Base-by-base conservation (phyloP, 345 rosid species). In the Chamaenerion angustifolium region DNA sequence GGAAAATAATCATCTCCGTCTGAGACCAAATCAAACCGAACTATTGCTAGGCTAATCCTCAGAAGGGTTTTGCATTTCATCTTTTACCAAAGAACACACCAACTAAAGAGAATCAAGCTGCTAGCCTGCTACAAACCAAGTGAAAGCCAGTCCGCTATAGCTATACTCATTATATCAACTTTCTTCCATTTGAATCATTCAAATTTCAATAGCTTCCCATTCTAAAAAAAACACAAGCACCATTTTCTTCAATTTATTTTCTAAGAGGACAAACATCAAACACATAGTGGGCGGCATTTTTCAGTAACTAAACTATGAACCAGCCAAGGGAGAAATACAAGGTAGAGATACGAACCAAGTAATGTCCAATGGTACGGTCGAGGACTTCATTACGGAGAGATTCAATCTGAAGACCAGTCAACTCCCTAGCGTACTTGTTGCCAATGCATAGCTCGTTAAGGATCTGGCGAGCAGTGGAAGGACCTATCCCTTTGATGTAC, bases 401-500 rank as follows among this genome's bases (percentile, higher is more conserved):
- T 23, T 74, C 74, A 54, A 86, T 76, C 50, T 86, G 88, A 47
- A 76, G 70, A 27, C 82, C 88, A 3, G 83, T 69, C 47, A 85
- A 70, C 52, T 76, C 85, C 75, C 75, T 68, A 11, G 95, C 74
- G 15, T 70, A 62, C 68, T 85, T 85, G 69, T 80, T 85, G 10
- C 73, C 79, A 51, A 85, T 72, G 12, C 62, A 70, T 48, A 85
- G 68, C 43, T 64, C 79, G 53, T 69, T 54, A 4, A 85, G 88
- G 42, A 85, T 78, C 42, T 82, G 81, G 51, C 76, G 85, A 44
- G 88, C 71, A 10, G 73, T 78, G 18, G 77, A 56, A 12, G 73
- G 80, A 4, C 95, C 92, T 10, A 85, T 63, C 15, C 95, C 95
- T 63, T 85, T 79, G 47, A 85, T 66, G 58, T 78, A 64, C 59